phyloP scores from a whole-genome alignment of 2,329 filamentous ascomycete genomes.

The Stagonosporopsis tanaceti region DNA sequence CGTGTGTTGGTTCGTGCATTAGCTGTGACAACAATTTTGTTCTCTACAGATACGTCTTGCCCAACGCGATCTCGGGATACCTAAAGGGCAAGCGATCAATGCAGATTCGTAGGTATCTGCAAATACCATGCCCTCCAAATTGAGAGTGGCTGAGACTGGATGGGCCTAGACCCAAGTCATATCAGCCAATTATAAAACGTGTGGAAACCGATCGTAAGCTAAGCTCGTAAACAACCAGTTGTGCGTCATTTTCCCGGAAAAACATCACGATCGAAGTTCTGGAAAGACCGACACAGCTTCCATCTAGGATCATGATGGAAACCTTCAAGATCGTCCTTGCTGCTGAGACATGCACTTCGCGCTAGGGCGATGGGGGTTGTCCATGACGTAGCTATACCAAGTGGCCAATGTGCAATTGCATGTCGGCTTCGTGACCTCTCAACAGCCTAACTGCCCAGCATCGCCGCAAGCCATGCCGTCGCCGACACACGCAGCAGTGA shows the following conservation, averaged over 20 bases:
- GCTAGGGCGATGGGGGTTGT: background rate
- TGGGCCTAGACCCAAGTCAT: background rate
- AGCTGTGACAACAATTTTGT: slow-evolving; percentile 6
- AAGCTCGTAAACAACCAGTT: background rate
- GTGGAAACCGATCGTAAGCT: background rate
- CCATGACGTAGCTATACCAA: slow-evolving; percentile 33
- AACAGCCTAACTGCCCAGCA: background rate
- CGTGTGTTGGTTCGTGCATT: slow-evolving; percentile 26
- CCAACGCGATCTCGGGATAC: slow-evolving; percentile 5
- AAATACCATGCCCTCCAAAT: slow-evolving; percentile 3
- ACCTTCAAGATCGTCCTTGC: background rate
- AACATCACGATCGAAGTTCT: background rate
- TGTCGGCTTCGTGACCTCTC: slow-evolving; percentile 2
- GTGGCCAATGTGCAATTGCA: slow-evolving; percentile 14
- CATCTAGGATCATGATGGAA: background rate
- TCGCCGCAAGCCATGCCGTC: slow-evolving; percentile 26
- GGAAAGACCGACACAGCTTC: background rate
- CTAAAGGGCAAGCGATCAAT: background rate
- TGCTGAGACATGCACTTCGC: too few species aligned
- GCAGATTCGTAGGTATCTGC: background rate
- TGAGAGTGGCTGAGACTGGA: slow-evolving; percentile 5
- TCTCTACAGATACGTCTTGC: background rate
- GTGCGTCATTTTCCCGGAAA: slow-evolving; percentile 1
- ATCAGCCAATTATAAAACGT: slow-evolving; percentile 4
- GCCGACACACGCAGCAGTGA: slow-evolving; percentile 40